phyloP scores from a whole-genome alignment of 2,329 filamentous ascomycete species.

The Acephala macrosclerotiorum region DNA sequence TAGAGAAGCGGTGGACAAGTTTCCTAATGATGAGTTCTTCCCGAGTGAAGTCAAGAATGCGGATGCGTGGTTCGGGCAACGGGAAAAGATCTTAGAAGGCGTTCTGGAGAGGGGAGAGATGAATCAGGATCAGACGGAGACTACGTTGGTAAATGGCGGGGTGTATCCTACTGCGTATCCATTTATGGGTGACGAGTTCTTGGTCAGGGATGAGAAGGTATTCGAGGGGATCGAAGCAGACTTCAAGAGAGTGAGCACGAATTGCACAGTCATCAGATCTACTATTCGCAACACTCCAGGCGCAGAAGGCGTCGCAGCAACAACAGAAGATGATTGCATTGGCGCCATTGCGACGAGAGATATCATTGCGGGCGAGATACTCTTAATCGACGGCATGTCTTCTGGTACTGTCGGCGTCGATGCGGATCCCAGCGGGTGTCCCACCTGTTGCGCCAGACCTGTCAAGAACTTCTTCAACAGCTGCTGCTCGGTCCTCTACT shows the following conservation, averaged over 20 bases:
- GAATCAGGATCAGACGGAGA: conserved; percentile 31
- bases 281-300: conserved; percentile 30
- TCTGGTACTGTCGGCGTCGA: conserved; percentile 30
- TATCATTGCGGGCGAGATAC: conserved; percentile 30
- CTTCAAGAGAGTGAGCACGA: conserved; percentile 33
- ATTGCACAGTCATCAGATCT: conserved; percentile 36
- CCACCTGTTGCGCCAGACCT: conserved; percentile 39
- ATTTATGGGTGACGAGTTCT: conserved; percentile 35
- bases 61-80: conserved; percentile 36
- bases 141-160: conserved; percentile 35
- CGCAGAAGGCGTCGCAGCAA: conserved; percentile 22
- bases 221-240: conserved; percentile 34
- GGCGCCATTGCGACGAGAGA: conserved; percentile 34
- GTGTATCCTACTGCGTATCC: conserved; percentile 39
- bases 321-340: conserved; percentile 36
- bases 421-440: conserved; percentile 29
- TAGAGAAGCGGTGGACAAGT: conserved; percentile 36
- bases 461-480: conserved; percentile 29
- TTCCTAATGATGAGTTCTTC: conserved; percentile 38
- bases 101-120: conserved; percentile 33
- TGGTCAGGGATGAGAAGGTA: conserved; percentile 32
- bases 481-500: conserved; percentile 40
- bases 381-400: conserved; percentile 34
- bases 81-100: conserved; percentile 31
- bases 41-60: conserved; percentile 38